phyloP scores from a whole-genome alignment of 1,139 yeast species.

The Taphrina betulina region DNA sequence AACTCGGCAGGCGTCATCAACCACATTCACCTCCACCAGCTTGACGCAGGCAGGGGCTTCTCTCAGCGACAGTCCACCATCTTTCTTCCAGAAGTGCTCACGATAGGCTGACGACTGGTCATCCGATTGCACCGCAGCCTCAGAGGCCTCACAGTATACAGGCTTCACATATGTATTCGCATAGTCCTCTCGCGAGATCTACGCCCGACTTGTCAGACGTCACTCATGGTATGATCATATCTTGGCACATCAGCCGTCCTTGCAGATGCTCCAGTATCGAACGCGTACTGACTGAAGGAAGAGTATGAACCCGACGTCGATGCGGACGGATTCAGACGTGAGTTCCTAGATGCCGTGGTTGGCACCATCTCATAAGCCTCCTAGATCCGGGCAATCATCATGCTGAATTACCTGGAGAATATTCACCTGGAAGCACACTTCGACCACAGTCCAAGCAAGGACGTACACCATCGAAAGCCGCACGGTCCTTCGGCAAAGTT shows the following conservation, averaged over 20 bases:
- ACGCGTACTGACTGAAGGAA: no score
- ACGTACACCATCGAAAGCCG: background rate
- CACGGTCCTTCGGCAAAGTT: background rate
- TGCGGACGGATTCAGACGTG: constrained; percentile 30
- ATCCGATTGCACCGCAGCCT: constrained; percentile 16
- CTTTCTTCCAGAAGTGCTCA: no score
- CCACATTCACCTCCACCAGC: no score
- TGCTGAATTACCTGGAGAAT: constrained; percentile 35
- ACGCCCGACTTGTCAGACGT: constrained; percentile 15
- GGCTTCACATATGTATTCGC: constrained; percentile 14
- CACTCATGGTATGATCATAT: constrained; percentile 3
- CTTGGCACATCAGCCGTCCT: background rate
- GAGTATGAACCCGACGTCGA: constrained; percentile 32
- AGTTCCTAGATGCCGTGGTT: background rate
- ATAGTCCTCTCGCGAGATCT: constrained; percentile 11
- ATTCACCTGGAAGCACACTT: constrained; percentile 33
- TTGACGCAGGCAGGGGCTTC: no score
- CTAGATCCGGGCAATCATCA: constrained; percentile 24
- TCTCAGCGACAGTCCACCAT: no score
- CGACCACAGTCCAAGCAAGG: constrained; percentile 21
- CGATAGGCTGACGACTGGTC: no score
- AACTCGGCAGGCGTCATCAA: no score
- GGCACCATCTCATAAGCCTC: background rate
- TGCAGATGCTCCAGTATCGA: no score
- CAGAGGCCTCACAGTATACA: constrained; percentile 5